These are phyloP conservation scores for Penicillium hesseltinei DNA, from an alignment of 2,329 filamentous ascomycete genomes.

Conservation along the genomic window DNA sequence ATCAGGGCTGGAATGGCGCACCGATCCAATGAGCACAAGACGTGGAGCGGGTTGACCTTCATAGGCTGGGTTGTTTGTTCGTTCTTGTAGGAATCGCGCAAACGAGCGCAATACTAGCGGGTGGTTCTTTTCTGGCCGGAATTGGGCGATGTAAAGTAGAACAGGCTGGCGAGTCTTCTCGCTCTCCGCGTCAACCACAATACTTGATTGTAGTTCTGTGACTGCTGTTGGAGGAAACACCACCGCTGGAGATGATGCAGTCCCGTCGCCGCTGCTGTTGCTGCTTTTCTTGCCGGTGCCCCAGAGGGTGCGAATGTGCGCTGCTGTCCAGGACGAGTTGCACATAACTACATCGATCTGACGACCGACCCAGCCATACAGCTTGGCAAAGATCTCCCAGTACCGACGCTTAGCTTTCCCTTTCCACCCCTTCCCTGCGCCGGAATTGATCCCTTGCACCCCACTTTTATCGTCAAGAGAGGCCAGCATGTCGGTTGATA, in stretches of 20 bases:
- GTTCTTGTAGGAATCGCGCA: constrained; percentile 65
- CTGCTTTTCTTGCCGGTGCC: constrained; percentile 49
- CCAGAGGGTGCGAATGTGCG: constrained; percentile 79
- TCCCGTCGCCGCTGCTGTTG: constrained; percentile 40
- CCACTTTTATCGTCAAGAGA: constrained; percentile 69
- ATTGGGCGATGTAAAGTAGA: constrained; percentile 93
- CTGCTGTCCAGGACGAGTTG: constrained; percentile 92
- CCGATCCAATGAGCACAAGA: constrained; percentile 84
- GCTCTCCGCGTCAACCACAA: constrained; percentile 67
- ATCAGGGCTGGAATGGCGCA: constrained; percentile 64
- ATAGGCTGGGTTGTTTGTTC: constrained; percentile 51
- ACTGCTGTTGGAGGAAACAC: constrained; percentile 94
- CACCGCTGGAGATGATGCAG: constrained; percentile 50
- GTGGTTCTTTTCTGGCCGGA: constrained; percentile 97
- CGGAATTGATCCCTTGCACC: constrained; percentile 74
- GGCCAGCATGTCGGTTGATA: constrained; percentile 94
- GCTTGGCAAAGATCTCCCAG: constrained; percentile 78
- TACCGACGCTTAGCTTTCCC: constrained; percentile 75
- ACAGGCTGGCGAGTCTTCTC: constrained; percentile 68
- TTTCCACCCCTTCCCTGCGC: constrained; percentile 69
- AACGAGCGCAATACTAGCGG: constrained; percentile 82
- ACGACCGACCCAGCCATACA: constrained; percentile 80
- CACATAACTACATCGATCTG: constrained; percentile 94
- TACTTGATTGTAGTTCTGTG: constrained; percentile 71
- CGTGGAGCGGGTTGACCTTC: constrained; percentile 50